Conservation (phyloP, 495 filamentous ascomycete genomes). For the Talaromyces wortmannii region DNA sequence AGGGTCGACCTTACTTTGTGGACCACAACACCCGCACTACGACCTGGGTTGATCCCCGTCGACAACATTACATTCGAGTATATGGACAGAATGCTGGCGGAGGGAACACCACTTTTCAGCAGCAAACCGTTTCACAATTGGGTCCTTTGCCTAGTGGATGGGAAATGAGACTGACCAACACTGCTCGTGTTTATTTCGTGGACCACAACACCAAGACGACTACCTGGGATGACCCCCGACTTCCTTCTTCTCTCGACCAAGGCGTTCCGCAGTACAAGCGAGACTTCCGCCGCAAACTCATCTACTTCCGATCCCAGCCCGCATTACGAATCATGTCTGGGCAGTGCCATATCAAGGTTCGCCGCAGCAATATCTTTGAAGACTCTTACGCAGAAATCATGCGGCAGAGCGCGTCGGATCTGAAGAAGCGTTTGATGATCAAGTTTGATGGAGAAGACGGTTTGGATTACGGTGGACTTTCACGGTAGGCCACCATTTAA, state of each 20-base stretch:
- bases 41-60: conserved; percentile 97
- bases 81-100: conserved; percentile 74
- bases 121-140: conserved; percentile 95
- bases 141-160: conserved; percentile 96
- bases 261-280: conserved; percentile 99
- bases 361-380: conserved; percentile 94
- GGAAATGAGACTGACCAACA: conserved; percentile 99
- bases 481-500: conserved; percentile 44
- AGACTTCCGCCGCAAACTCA: conserved; percentile 94
- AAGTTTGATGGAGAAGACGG: conserved; percentile 99
- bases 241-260: conserved; percentile 95
- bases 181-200: conserved; percentile 95
- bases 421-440: conserved; percentile 98
- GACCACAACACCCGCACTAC: conserved; percentile 98
- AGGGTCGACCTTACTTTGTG: conserved; percentile 95
- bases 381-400: conserved; percentile 98
- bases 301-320: conserved; percentile 98
- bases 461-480: conserved; percentile 95
- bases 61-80: conserved; percentile 97
- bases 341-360: conserved; percentile 97
- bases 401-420: conserved; percentile 87
- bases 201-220: conserved; percentile 99
- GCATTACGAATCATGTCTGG: conserved; percentile 91
- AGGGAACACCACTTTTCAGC: conserved; percentile 80
- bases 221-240: conserved; percentile 96